phyloP scores from a whole-genome alignment of 148 eudicot genomes.

The Limonium bicolor region DNA sequence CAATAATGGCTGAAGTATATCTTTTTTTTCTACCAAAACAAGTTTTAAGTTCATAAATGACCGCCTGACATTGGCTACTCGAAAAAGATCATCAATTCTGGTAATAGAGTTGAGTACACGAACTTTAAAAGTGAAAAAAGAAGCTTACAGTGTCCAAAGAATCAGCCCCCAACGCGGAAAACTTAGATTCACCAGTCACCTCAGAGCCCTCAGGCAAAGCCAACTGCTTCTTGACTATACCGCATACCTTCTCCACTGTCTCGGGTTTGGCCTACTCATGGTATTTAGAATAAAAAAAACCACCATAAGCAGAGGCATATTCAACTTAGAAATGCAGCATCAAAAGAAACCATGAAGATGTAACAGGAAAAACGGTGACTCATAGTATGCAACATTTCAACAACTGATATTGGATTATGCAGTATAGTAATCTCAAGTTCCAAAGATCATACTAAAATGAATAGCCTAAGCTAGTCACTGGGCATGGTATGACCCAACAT shows the following conservation, averaged over 20 bases:
- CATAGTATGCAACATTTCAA: background rate
- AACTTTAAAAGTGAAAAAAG: background rate
- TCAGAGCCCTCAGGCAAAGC: conserved; percentile 20
- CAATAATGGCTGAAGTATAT: too few species aligned
- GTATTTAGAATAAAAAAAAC: background rate
- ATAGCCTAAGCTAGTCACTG: too few species aligned
- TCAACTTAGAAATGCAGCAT: background rate
- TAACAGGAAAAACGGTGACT: background rate
- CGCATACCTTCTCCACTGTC: conserved; percentile 38
- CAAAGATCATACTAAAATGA: background rate
- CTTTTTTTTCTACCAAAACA: too few species aligned
- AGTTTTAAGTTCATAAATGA: too few species aligned
- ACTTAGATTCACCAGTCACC: conserved; percentile 31
- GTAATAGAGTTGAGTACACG: background rate
- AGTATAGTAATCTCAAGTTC: background rate
- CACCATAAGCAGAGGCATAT: background rate
- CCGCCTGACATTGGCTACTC: background rate
- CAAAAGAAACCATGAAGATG: background rate
- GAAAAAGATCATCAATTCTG: background rate
- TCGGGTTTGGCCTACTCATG: conserved; percentile 44
- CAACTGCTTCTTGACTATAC: conserved; percentile 35
- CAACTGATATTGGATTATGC: background rate
- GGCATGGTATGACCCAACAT: background rate
- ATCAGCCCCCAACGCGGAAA: conserved; percentile 47
- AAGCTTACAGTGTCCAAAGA: conserved; percentile 48